phyloP scores from a whole-genome alignment of 192 early-diverging fungal species.

The Coemansia sp. region DNA sequence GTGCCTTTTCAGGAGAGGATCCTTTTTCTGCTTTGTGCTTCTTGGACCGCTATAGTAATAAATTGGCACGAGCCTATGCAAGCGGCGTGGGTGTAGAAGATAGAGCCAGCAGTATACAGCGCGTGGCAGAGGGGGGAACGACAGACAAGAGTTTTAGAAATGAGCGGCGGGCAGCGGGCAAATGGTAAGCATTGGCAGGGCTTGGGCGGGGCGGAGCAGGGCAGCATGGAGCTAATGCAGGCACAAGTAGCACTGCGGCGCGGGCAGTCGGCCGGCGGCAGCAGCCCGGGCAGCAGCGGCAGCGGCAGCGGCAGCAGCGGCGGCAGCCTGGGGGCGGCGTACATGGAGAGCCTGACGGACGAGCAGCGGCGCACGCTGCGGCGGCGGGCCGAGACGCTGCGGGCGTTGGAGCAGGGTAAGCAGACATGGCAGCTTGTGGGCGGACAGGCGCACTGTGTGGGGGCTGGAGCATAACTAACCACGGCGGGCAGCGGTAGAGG shows the following conservation, averaged over 20 bases:
- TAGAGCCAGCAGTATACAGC: too few relatives aligned
- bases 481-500: too few relatives aligned
- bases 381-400: conserved; percentile 38
- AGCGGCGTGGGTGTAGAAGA: too few relatives aligned
- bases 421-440: too few relatives aligned
- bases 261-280: conserved; percentile 14
- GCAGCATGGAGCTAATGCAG: background rate
- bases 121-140: too few relatives aligned
- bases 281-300: conserved; percentile 7
- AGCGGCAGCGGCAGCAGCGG: conserved; percentile 3
- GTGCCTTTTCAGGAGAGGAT: too few relatives aligned
- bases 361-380: conserved; percentile 43
- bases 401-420: conserved; percentile 41
- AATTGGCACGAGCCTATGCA: too few relatives aligned
- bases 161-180: conserved; percentile 17
- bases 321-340: background rate
- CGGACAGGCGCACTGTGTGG: too few relatives aligned
- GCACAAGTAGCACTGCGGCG: conserved; percentile 20
- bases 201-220: background rate
- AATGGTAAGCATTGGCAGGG: conserved; percentile 18
- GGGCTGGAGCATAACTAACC: too few relatives aligned
- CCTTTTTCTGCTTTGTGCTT: too few relatives aligned
- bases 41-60: too few relatives aligned
- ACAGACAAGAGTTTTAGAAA: background rate
- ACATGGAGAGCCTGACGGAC: conserved; percentile 31